Percentiles rank a stretch among this genome's conserved stretches.
These are phyloP conservation scores for Aristolochia fimbriata DNA, from an alignment of 164 flowering plant species.

Conservation along the genomic window DNA sequence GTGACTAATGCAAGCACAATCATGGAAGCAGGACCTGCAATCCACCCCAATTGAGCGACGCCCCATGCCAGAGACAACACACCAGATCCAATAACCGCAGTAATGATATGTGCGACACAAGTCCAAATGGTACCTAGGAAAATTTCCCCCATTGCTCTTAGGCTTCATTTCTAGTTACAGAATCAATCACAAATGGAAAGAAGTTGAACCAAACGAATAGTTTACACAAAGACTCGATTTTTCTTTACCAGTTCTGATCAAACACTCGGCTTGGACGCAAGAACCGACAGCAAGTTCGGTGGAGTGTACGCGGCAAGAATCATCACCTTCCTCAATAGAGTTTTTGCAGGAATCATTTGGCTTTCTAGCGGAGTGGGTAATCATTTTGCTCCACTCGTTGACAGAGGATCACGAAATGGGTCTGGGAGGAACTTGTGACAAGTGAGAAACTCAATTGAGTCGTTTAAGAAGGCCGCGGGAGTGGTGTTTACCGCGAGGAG, in stretches of 20 bases:
- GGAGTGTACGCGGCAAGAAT: constrained; percentile 22
- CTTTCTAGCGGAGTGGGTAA: background rate
- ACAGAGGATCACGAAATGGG: too few relatives aligned
- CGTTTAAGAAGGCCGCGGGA: too few relatives aligned
- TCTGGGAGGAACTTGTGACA: too few relatives aligned
- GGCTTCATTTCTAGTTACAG: constrained; percentile 2
- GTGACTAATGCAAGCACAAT: constrained; percentile 48
- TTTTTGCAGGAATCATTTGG: background rate
- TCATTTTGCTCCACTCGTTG: background rate
- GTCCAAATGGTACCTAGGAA: constrained; percentile 55
- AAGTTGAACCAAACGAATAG: background rate
- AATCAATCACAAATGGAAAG: background rate
- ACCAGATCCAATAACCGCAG: constrained; percentile 79
- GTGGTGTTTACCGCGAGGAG: too few relatives aligned
- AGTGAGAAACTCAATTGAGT: too few relatives aligned
- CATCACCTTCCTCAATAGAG: background rate
- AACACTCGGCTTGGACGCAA: constrained; percentile 24
- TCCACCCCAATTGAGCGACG: constrained; percentile 69
- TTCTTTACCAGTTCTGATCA: constrained; percentile 28
- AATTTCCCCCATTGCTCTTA: background rate
- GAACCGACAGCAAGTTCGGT: constrained; percentile 13
- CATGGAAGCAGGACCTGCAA: constrained; percentile 53
- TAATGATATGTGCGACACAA: constrained; percentile 64
- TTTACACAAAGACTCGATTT: background rate
- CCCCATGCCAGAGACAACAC: constrained; percentile 80